phyloP scores from a whole-genome alignment of 768 basidiomycete species.

The Panellus pusillus region DNA sequence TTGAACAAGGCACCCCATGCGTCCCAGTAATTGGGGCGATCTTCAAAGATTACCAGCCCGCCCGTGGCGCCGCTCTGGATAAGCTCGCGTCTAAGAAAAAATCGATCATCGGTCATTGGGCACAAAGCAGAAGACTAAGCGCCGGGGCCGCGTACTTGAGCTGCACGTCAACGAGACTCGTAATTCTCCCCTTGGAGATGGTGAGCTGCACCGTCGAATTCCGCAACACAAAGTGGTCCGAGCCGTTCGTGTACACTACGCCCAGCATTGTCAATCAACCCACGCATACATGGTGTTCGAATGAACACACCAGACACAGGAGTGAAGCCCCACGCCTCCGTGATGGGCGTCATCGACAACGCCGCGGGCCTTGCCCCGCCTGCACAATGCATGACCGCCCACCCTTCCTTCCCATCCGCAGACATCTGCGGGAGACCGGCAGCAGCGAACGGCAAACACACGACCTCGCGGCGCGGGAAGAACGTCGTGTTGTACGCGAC shows the following conservation, averaged over 20 bases:
- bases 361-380: conserved; percentile 37
- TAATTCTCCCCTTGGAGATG: conserved; percentile 81
- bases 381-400: conserved; percentile 63
- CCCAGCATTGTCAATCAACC: neutral
- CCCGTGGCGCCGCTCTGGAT: conserved; percentile 72
- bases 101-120: neutral
- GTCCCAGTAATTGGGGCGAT: conserved; percentile 86
- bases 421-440: conserved; percentile 62
- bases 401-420: conserved; percentile 67
- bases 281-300: too few species aligned
- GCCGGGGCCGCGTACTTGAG: conserved; percentile 48
- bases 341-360: conserved; percentile 35
- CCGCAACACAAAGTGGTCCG: conserved; percentile 69
- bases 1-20: conserved; percentile 64
- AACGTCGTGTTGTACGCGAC: conserved; percentile 83
- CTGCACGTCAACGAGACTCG: conserved; percentile 76
- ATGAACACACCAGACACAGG: conserved; percentile 63
- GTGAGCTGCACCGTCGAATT: conserved; percentile 75
- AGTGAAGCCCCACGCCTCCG: conserved; percentile 48
- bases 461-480: conserved; percentile 76
- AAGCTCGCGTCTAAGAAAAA: conserved; percentile 73
- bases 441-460: conserved; percentile 61
- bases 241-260: conserved; percentile 60
- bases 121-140: neutral
- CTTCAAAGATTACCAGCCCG: conserved; percentile 89